These are phyloP conservation scores for Boletus sp. DNA, from an alignment of 768 basidiomycete genomes.

Conservation along the genomic window DNA sequence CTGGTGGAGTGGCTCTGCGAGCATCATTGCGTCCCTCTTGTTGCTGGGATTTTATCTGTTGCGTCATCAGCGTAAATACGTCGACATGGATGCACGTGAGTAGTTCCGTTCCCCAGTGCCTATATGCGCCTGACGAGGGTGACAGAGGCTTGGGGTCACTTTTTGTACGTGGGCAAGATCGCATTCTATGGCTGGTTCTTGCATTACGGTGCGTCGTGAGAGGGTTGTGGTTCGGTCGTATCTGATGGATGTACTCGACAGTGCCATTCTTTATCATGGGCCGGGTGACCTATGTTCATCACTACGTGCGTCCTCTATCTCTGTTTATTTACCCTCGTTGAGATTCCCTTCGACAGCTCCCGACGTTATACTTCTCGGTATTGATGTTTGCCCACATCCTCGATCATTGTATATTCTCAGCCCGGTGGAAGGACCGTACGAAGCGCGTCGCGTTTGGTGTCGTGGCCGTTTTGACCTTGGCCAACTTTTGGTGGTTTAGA, in stretches of 20 bases:
- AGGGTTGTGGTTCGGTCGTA: not conserved
- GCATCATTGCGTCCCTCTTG: conserved; percentile 54
- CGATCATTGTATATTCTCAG: conserved; percentile 90
- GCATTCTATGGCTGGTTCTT: conserved; percentile 90
- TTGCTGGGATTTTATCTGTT: conserved; percentile 69
- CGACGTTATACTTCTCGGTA: conserved; percentile 95
- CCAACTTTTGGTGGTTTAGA: conserved; percentile 95
- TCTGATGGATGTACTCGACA: conserved; percentile 30
- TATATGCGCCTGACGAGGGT: not conserved
- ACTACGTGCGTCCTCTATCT: conserved; percentile 65
- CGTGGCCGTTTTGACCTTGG: conserved; percentile 56
- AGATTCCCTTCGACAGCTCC: conserved; percentile 53
- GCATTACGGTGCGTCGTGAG: conserved; percentile 69
- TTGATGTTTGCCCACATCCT: conserved; percentile 87
- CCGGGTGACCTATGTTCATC: conserved; percentile 93
- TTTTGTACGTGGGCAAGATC: conserved; percentile 88
- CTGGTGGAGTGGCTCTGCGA: conserved; percentile 81
- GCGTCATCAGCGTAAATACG: conserved; percentile 83
- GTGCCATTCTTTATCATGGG: conserved; percentile 99
- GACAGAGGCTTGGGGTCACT: conserved; percentile 90
- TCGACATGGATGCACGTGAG: conserved; percentile 86
- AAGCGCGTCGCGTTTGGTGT: conserved; percentile 74
- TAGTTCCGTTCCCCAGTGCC: conserved; percentile 14
- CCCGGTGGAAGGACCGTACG: conserved; percentile 58
- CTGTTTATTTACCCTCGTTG: not conserved